Evolutionary conservation across 441 rosid genomes (phyloP), one percentile per base, ranked within the genome.

Genomic region (Populus trichocarpa): DNA sequence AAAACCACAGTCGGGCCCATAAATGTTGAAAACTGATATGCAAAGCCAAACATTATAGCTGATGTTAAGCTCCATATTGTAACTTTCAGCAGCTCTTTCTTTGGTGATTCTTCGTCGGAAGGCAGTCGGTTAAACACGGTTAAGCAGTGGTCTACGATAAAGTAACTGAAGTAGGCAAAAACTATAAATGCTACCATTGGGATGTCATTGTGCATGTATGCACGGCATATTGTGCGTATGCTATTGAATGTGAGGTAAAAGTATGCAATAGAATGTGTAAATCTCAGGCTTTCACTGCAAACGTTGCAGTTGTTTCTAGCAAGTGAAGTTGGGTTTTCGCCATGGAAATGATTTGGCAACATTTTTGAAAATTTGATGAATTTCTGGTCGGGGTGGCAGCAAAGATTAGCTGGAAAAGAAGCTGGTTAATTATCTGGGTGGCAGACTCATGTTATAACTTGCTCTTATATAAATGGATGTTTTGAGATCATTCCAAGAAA

Each of bases 11-110:
- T 3, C 35, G 23, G 14, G 26, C 72, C 22, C 28, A 35, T n/a
- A 9, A 72, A 64, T 8, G 76, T 78, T 9, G 76, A 78, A 4
- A 66, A 72, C 9, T 78, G 76, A 50, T 78, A 72, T 0, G 57
- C 71, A 67, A 78, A 78, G 1, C 80, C 80, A 23, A 72, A 66
- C 7, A 78, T 5, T 14, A 78, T 50, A 5, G 68, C 28, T 6
- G 76, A 66, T 11, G 63, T 8, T n/a, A 77, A 64, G 5, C 64
- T 38, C 64, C 80, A 77, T 18, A 63, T 77, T 0, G 5, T 18
- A 5, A 18, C 22, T 63, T 40, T 77, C 75, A 77, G 20, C 30
- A 70, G 14, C 20, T 28, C 28, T 65, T 70, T 77, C 64, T 5
- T 63, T 42, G 42, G 70, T 1, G 75, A 77, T 16, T 26, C 28